Evolutionary conservation across 2,329 filamentous ascomycete genomes (phyloP).

Genomic region (Fusarium verticillioides): DNA sequence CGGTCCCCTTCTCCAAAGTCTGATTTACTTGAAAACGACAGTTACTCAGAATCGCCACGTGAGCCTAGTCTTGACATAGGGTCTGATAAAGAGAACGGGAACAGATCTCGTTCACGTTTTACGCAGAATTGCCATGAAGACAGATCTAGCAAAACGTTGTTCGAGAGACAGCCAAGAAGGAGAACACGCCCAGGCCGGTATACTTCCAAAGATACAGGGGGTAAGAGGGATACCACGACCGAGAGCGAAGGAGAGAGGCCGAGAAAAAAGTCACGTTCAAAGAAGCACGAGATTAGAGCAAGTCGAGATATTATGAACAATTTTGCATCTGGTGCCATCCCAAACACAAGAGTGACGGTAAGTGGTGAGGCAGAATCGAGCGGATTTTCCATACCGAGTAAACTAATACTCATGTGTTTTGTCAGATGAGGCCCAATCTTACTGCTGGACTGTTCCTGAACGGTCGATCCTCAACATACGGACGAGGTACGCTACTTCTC

Average conservation of each 20-base stretch:
- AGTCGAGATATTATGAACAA: constrained; percentile 63
- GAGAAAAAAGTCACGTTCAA: constrained; percentile 12
- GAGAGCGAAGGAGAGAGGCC: neutral
- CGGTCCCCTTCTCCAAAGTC: neutral
- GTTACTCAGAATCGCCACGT: neutral
- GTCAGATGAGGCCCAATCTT: constrained; percentile 50
- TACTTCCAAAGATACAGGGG: constrained; percentile 51
- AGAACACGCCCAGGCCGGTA: constrained; percentile 69
- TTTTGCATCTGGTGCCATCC: constrained; percentile 66
- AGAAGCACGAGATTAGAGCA: constrained; percentile 48
- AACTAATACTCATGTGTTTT: neutral
- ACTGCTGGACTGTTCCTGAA: constrained; percentile 50
- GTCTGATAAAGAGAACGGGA: constrained; percentile 14
- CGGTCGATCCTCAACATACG: constrained; percentile 40
- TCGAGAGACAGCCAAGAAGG: constrained; percentile 62
- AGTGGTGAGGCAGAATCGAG: neutral
- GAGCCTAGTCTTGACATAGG: neutral
- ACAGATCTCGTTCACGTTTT: neutral
- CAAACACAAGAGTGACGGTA: constrained; percentile 51
- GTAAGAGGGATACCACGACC: constrained; percentile 1
- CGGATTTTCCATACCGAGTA: neutral
- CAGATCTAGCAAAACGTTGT: constrained; percentile 40
- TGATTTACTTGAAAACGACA: neutral
- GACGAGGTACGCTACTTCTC: constrained; percentile 31
- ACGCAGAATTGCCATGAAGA: neutral